phyloP scores from a whole-genome alignment of 805 yeast species.

The Spathaspora boniae region DNA sequence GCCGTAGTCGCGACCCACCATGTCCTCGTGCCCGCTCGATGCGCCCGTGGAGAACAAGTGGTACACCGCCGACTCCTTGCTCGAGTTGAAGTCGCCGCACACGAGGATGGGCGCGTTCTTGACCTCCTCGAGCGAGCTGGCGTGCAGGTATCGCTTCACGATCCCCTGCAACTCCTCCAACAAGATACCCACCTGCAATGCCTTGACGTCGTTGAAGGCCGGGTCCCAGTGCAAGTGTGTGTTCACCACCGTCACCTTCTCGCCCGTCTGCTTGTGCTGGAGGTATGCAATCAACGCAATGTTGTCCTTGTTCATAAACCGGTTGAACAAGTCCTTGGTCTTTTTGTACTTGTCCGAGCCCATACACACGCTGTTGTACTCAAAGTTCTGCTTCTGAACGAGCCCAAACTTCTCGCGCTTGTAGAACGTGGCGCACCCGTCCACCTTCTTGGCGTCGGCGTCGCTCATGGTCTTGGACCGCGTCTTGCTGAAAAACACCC shows the following conservation, averaged over 20 bases:
- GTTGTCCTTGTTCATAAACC: slow-evolving; percentile 95
- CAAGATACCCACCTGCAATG: slow-evolving; percentile 90
- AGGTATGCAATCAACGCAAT: slow-evolving; percentile 76
- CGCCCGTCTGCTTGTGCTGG: slow-evolving; percentile 70
- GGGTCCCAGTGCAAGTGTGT: slow-evolving; percentile 99
- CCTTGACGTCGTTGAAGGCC: slow-evolving; percentile 89
- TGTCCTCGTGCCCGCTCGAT: slow-evolving; percentile 74
- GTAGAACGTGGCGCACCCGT: slow-evolving; percentile 96
- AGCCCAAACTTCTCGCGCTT: slow-evolving; percentile 65
- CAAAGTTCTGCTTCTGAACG: slow-evolving; percentile 68
- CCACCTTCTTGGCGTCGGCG: slow-evolving; percentile 82
- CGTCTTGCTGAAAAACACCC: slow-evolving; percentile 80
- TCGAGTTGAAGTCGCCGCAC: slow-evolving; percentile 96
- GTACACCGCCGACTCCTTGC: slow-evolving; percentile 83
- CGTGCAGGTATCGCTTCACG: slow-evolving; percentile 46
- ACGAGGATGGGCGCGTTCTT: slow-evolving; percentile 73
- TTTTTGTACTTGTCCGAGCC: slow-evolving; percentile 83
- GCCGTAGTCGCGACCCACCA: slow-evolving; percentile 87
- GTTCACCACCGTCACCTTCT: slow-evolving; percentile 70
- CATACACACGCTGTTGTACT: slow-evolving; percentile 79
- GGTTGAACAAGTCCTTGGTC: slow-evolving; percentile 90
- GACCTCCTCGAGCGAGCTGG: slow-evolving; percentile 46
- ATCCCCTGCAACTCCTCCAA: slow-evolving; percentile 80
- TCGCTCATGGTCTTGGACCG: slow-evolving; percentile 88
- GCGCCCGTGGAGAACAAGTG: slow-evolving; percentile 81